These are phyloP conservation scores for Zoysia pacifica DNA, from an alignment of 176 grass and related monocot genomes.

Conservation along the genomic window DNA sequence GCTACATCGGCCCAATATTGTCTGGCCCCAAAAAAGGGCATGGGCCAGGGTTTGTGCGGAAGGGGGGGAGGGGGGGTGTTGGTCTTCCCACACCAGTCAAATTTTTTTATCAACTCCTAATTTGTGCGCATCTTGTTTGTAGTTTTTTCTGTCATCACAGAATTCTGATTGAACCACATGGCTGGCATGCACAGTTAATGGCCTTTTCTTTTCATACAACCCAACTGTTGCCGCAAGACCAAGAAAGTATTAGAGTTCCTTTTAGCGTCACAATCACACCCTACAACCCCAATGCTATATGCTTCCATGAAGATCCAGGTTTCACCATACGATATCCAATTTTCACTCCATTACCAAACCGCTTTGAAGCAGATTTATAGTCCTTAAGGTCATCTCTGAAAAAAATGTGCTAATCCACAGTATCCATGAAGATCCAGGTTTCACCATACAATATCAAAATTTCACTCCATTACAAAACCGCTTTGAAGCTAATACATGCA, in stretches of 20 bases:
- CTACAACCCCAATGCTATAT: not conserved
- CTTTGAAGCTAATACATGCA: not conserved
- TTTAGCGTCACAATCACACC: not conserved
- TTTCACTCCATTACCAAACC: not conserved
- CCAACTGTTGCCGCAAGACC: not conserved
- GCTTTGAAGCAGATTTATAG: not conserved
- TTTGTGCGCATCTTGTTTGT: not conserved
- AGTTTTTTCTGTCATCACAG: not conserved
- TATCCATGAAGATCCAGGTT: not conserved
- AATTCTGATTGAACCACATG: conserved; percentile 8
- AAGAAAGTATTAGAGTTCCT: not conserved
- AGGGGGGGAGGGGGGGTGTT: too few relatives aligned
- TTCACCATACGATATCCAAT: not conserved
- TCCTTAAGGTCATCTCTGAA: not conserved
- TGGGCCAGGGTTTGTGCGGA: too few relatives aligned
- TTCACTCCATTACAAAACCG: not conserved
- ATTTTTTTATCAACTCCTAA: not conserved
- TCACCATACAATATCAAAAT: not conserved
- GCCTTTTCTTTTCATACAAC: not conserved
- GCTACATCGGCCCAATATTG: too few relatives aligned
- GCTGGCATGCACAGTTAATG: not conserved
- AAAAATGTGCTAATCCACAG: not conserved
- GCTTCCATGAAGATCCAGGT: not conserved
- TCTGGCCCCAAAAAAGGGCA: too few relatives aligned
- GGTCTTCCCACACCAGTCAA: too few relatives aligned